A percentile compares a stretch with the other conserved stretches of the same genome.
Evolutionary conservation across 2,329 filamentous ascomycete species (phyloP).

Genomic region (Trichoderma brevicompactum): DNA sequence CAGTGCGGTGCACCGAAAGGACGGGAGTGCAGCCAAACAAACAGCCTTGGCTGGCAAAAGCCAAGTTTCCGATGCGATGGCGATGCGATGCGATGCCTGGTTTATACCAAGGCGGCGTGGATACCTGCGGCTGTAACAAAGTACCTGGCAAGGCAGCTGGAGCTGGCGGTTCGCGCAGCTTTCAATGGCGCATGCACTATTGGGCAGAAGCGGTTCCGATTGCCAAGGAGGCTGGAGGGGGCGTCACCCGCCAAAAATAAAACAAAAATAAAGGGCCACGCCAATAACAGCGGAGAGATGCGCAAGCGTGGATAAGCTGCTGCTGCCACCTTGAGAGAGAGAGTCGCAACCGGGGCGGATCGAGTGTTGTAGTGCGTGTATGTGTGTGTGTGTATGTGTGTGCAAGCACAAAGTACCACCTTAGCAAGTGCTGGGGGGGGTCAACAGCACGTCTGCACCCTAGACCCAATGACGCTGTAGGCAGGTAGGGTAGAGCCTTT

Average conservation of each 20-base stretch:
- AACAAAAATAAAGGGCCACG: neutral
- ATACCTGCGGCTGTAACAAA: neutral
- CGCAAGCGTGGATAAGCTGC: neutral
- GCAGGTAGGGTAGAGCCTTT: neutral
- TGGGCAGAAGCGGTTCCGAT: conserved; percentile 1
- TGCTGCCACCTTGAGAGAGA: neutral
- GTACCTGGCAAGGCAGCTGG: conserved; percentile 5
- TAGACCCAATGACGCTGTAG: neutral
- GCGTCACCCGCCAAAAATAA: conserved; percentile 9
- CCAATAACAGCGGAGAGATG: conserved; percentile 14
- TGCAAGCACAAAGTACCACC: neutral
- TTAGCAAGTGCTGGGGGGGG: too few species aligned
- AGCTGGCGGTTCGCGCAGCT: conserved; percentile 15
- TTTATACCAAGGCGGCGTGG: conserved; percentile 16
- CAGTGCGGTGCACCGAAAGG: conserved; percentile 22
- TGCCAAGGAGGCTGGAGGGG: conserved; percentile 3
- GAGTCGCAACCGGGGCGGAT: neutral
- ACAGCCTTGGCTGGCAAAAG: neutral
- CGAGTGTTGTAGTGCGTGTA: neutral
- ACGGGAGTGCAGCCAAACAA: neutral
- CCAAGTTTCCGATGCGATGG: neutral
- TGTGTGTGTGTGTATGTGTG: neutral
- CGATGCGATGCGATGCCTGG: conserved; percentile 13
- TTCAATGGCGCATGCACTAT: conserved; percentile 25
- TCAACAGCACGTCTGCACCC: neutral